phyloP scores from a whole-genome alignment of 2,329 filamentous ascomycete genomes.

The Nigrograna mackinnonii region DNA sequence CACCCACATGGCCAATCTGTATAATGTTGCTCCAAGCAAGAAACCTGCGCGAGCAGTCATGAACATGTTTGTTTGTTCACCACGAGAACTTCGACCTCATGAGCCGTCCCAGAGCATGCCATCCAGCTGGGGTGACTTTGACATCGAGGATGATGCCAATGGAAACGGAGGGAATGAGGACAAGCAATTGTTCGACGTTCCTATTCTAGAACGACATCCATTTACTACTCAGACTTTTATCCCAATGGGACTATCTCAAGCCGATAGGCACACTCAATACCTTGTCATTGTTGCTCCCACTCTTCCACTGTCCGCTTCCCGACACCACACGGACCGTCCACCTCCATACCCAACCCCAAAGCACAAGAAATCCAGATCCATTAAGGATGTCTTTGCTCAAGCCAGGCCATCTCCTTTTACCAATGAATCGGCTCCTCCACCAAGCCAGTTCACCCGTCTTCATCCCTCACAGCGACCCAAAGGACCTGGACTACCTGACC shows the following conservation, averaged over 20 bases:
- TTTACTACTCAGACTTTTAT: constrained; percentile 94
- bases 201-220: constrained; percentile 85
- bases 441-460: constrained; percentile 27
- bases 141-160: constrained; percentile 36
- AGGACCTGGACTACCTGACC: constrained; percentile 69
- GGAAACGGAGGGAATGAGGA: constrained; percentile 22
- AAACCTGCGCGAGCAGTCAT: constrained; percentile 65
- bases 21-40: constrained; percentile 66
- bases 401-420: constrained; percentile 53
- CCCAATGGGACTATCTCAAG: constrained; percentile 65
- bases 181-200: constrained; percentile 62
- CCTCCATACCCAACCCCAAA: constrained; percentile 48
- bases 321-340: constrained; percentile 27
- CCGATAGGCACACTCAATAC: constrained; percentile 60
- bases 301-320: constrained; percentile 52
- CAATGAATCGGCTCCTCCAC: constrained; percentile 49
- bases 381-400: constrained; percentile 46
- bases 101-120: constrained; percentile 40
- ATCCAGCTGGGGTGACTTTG: constrained; percentile 36
- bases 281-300: constrained; percentile 89
- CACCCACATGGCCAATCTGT: constrained; percentile 73
- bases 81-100: constrained; percentile 57
- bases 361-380: constrained; percentile 24
- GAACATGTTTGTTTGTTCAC: constrained; percentile 88
- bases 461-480: constrained; percentile 43